Evolutionary conservation across 192 early-diverging fungal genomes (phyloP), one percentile per base, ranked within the genome.

Genomic region (Thoreauomyces humboldtii): DNA sequence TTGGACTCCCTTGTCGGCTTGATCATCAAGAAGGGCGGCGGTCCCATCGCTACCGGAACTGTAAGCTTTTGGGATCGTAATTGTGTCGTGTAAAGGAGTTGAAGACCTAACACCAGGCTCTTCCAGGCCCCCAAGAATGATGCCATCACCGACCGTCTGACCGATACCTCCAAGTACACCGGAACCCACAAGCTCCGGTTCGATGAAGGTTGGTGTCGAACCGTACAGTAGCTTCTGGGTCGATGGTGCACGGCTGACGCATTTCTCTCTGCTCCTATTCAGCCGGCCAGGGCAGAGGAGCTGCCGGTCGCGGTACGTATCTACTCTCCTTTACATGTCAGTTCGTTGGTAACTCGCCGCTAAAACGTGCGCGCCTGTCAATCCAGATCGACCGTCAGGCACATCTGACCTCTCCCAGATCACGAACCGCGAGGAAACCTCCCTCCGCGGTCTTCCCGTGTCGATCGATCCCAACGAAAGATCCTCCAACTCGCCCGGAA

Each of bases 161-260:
- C 75, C 29, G 71, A 77, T 55, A 67, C 63, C 9, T 70, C 71
- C 1, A 64, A 68, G 36, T 79, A 73, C 46, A 83, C 81, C 21
- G 82, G 82, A 9, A 78, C 80, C 7, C 81, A 83, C 67, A 84
- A 83, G 56, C 55, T 66, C 28, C 71, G 82, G 45, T 84, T 84
- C 60, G 75, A 84, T 56, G 74, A 66, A 57, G 55, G 55, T 57
- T n/a, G n/a, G 38, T 12, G 38, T n/a, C n/a, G n/a, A n/a, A n/a
- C n/a, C n/a, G n/a, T n/a, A n/a, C n/a, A n/a, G n/a, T n/a, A n/a
- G n/a, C n/a, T n/a, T n/a, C n/a, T n/a, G n/a, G n/a, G n/a, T n/a
- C n/a, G n/a, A n/a, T n/a, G n/a, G n/a, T n/a, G n/a, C n/a, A n/a
- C n/a, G n/a, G n/a, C n/a, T n/a, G n/a, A n/a, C n/a, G n/a, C n/a